Evolutionary conservation across 306 rosid genomes (phyloP).

Genomic region (Glycine tomentella): DNA sequence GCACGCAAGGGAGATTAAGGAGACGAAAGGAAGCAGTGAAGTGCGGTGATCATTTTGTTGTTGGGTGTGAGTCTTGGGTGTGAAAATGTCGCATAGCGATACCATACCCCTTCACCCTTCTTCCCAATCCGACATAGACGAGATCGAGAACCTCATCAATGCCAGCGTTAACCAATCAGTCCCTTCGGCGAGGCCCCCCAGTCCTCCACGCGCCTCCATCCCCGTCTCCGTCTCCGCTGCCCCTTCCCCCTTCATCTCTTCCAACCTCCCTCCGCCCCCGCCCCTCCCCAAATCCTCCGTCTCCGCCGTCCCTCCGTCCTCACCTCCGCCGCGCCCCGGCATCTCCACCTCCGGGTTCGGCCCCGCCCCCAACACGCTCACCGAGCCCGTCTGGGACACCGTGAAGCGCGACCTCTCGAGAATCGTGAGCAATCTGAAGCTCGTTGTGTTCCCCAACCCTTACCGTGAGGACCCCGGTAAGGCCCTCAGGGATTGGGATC

Average conservation of each 20-base stretch:
- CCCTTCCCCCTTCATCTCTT: constrained; percentile 55
- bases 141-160: constrained; percentile 95
- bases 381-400: constrained; percentile 99
- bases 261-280: constrained; percentile 46
- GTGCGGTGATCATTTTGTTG: neutral
- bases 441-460: constrained; percentile 96
- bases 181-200: constrained; percentile 76
- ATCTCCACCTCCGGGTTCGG: constrained; percentile 70
- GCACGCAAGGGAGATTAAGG: constrained; percentile 10
- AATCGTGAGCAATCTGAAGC: constrained; percentile 91
- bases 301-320: constrained; percentile 33
- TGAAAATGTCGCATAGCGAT: constrained; percentile 87
- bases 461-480: constrained; percentile 96
- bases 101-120: constrained; percentile 90
- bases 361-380: constrained; percentile 77
- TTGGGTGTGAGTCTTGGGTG: constrained; percentile 18
- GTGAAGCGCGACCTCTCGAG: constrained; percentile 92
- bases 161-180: constrained; percentile 70
- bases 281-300: constrained; percentile 46
- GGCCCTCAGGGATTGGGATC: constrained; percentile 99
- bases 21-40: neutral
- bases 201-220: constrained; percentile 89
- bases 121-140: constrained; percentile 97
- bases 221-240: constrained; percentile 75
- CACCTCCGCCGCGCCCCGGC: constrained; percentile 44